Conservation (phyloP, 2,329 filamentous ascomycete genomes). For the Ilyonectria sp. region DNA sequence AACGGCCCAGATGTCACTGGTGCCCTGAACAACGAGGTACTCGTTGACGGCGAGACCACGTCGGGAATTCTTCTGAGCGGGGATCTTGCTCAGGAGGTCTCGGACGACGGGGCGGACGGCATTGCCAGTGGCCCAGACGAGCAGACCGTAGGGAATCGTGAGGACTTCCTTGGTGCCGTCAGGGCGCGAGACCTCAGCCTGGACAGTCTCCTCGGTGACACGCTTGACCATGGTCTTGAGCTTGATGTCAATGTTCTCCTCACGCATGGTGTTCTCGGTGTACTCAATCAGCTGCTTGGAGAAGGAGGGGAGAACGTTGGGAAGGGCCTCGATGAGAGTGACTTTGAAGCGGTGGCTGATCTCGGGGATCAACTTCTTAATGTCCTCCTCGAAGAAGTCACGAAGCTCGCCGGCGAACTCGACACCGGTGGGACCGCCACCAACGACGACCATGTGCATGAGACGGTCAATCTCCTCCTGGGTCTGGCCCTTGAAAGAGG, state of each 20-base stretch:
- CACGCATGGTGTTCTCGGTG: constrained; percentile 98
- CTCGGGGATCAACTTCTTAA: constrained; percentile 97
- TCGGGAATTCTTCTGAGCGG: constrained; percentile 94
- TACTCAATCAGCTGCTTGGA: constrained; percentile 99
- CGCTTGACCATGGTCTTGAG: constrained; percentile 99
- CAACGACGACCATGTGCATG: constrained; percentile 97
- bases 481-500: constrained; percentile 96
- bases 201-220: constrained; percentile 92
- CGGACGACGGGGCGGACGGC: constrained; percentile 90
- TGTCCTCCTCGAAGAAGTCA: constrained; percentile 98
- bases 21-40: constrained; percentile 97
- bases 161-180: constrained; percentile 88
- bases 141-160: constrained; percentile 91
- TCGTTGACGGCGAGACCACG: constrained; percentile 98
- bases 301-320: constrained; percentile 97
- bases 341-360: constrained; percentile 97
- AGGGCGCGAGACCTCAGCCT: constrained; percentile 86
- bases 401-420: constrained; percentile 98
- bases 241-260: constrained; percentile 97
- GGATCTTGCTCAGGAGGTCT: constrained; percentile 92
- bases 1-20: constrained; percentile 97
- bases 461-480: constrained; percentile 92
- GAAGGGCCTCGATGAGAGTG: constrained; percentile 95
- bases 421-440: constrained; percentile 95
- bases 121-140: constrained; percentile 99